A percentile compares a stretch with the other conserved stretches of the same genome.
phyloP scores from a whole-genome alignment of 2,329 filamentous ascomycete genomes.

The Trichoderma aggressivum region DNA sequence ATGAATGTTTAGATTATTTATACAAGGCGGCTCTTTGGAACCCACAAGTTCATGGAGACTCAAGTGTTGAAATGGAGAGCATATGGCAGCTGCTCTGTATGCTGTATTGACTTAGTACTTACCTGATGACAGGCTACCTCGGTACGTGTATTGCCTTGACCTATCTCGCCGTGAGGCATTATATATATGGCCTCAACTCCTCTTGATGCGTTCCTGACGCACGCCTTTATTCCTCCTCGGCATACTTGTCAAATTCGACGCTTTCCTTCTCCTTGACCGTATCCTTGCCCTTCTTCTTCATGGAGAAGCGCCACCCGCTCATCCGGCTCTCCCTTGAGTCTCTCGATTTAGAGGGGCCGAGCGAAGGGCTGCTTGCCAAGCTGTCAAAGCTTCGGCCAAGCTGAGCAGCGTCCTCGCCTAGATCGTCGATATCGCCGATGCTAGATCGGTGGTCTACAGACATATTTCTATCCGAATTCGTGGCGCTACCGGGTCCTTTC shows the following conservation, averaged over 20 bases:
- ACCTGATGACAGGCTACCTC: background rate
- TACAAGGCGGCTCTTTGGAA: background rate
- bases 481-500: conserved; percentile 56
- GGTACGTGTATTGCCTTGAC: background rate
- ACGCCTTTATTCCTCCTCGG: conserved; percentile 29
- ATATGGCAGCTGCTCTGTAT: background rate
- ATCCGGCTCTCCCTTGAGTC: conserved; percentile 49
- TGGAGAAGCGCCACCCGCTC: conserved; percentile 53
- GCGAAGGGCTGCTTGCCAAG: conserved; percentile 52
- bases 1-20: background rate
- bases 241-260: conserved; percentile 46
- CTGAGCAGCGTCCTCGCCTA: conserved; percentile 43
- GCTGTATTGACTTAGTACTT: background rate
- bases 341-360: conserved; percentile 50
- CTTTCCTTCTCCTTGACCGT: conserved; percentile 47
- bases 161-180: background rate
- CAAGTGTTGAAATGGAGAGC: background rate
- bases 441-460: conserved; percentile 54
- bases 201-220: background rate
- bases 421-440: conserved; percentile 54
- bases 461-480: conserved; percentile 55
- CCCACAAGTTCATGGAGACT: background rate
- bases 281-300: conserved; percentile 59
- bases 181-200: background rate
- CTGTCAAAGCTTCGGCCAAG: conserved; percentile 55